phyloP scores from a whole-genome alignment of 139 green algal species.

The Mesotaenium endlicherianum region DNA sequence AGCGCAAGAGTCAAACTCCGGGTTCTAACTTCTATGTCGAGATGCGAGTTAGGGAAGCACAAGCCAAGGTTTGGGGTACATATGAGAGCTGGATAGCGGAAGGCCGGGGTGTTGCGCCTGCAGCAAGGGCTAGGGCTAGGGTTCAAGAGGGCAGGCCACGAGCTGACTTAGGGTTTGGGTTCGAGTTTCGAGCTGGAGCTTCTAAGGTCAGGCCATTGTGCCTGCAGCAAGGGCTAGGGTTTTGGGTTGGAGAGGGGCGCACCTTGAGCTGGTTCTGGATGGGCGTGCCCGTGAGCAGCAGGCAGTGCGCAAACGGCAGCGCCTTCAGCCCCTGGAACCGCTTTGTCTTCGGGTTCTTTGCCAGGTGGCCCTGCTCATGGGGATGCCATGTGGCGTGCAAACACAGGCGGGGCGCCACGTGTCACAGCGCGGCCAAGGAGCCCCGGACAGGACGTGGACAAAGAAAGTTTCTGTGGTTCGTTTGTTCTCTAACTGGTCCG shows the following conservation, averaged over 20 bases:
- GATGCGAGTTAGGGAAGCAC: too few relatives aligned
- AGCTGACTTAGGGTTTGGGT: not conserved
- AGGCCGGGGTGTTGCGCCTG: too few relatives aligned
- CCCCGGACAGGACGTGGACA: too few relatives aligned
- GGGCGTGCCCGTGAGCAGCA: conserved; percentile 87
- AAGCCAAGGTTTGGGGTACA: too few relatives aligned
- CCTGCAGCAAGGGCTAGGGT: not conserved
- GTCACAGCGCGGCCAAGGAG: too few relatives aligned
- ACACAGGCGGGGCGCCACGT: too few relatives aligned
- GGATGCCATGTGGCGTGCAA: too few relatives aligned
- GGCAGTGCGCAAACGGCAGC: conserved; percentile 54
- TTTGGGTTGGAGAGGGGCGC: not conserved
- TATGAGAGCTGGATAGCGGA: too few relatives aligned
- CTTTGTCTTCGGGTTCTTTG: conserved; percentile 89
- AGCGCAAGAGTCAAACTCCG: too few relatives aligned
- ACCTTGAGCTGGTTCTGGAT: conserved; percentile 70
- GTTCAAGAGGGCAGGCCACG: not conserved
- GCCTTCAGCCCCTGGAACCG: conserved; percentile 60
- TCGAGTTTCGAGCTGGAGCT: not conserved
- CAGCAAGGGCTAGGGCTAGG: not conserved
- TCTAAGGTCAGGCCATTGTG: not conserved
- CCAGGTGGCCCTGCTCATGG: conserved; percentile 76
- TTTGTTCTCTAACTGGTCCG: too few relatives aligned
- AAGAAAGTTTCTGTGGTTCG: too few relatives aligned
- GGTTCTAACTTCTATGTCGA: too few relatives aligned